These are phyloP conservation scores for Citrus sp. DNA, from an alignment of 345 rosid species.

Conservation along the genomic window DNA sequence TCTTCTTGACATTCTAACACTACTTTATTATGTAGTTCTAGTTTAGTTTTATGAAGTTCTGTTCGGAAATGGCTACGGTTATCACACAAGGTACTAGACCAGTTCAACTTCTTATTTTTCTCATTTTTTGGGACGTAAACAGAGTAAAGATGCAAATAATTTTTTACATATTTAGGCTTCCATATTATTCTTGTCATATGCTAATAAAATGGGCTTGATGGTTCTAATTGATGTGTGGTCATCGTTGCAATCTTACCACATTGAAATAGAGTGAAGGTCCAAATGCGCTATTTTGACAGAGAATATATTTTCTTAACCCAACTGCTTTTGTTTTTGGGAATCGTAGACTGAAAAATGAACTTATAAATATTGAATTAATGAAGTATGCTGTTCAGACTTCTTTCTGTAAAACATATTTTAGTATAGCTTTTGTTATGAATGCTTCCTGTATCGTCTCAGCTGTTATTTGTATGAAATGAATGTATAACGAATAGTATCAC, in stretches of 20 bases:
- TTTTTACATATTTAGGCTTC: neutral
- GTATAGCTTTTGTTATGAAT: neutral
- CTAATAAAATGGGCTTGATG: neutral
- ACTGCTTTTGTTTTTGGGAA: neutral
- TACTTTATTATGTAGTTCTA: neutral
- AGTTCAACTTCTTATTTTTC: neutral
- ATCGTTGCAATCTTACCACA: neutral
- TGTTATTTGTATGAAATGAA: neutral
- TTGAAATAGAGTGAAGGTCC: neutral
- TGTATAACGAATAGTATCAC: neutral
- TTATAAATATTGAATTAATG: neutral
- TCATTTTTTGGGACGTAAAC: neutral
- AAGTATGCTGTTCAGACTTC: neutral
- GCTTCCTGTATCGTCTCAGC: neutral
- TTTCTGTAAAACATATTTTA: neutral
- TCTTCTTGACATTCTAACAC: neutral
- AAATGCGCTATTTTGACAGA: neutral
- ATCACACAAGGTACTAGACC: neutral
- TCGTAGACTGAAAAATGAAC: neutral
- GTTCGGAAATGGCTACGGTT: neutral
- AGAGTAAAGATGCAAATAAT: too few species aligned
- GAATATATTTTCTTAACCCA: neutral
- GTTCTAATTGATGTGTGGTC: neutral
- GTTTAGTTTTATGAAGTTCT: constrained; percentile 1
- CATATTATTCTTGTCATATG: neutral